Base-by-base conservation (phyloP, 257 asterid species). In the Petunia axillaris region DNA sequence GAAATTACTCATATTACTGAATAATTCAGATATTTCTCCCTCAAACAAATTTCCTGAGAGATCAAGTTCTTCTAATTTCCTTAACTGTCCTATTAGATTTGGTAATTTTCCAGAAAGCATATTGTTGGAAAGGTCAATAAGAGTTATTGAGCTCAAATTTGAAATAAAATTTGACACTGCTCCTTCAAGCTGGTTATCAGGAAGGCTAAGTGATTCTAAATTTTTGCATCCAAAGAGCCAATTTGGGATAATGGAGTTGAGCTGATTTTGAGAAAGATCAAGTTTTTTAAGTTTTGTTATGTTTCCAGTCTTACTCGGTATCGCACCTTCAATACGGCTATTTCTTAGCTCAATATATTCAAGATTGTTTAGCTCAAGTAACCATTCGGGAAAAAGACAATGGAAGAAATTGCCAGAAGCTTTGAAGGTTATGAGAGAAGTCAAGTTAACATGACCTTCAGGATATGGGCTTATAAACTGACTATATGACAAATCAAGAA, bases 191-290 rank as follows among this genome's bases (percentile, higher is more conserved):
- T 2, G 6, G 62, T 46, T 82, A 3, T 0, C 0, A 2, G 15
- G 1, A 6, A 86, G 4, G 6, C 3, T 0, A 1, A 83, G 25
- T 50, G 11, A 64, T 15, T 76, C 71, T 2, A 88, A 80, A 44
- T 73, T 48, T 14, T 83, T 84, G 65, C 68, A 81, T 4, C 4
- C 14, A 70, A 81, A 86, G 67, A 88, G 58, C 88, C 87, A 82
- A 8, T 82, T 11, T 8, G 88, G 89, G 13, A 88, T 84, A 64
- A 55, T 63, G 73, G 87, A 79, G 68, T 73, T 81, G 25, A 84
- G 48, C 13, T 3, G 0, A 66, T 81, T 86, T 0, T 0, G 0
- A 2, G 84, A 58, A 14, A 83, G 77, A 53, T 77, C 57, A 44
- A 88, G 41, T 38, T 80, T 0, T 37, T 63, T 65, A 62, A 85